phyloP scores from a whole-genome alignment of 768 basidiomycete species.

The Kwoniella botswanensis region DNA sequence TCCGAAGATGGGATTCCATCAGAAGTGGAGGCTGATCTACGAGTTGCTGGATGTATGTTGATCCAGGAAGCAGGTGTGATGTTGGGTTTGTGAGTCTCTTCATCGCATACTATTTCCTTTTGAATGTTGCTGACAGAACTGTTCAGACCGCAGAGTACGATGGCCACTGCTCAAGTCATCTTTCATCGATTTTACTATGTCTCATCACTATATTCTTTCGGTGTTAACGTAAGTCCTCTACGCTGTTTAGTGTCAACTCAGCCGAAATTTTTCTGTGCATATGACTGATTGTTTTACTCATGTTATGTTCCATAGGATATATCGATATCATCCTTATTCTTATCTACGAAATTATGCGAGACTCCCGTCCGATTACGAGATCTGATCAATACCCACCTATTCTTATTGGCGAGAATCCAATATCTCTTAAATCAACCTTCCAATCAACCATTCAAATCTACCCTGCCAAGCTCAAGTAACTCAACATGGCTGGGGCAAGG shows the following conservation, averaged over 20 bases:
- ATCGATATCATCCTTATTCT: slow-evolving; percentile 81
- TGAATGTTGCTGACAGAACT: not conserved
- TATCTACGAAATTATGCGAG: slow-evolving; percentile 96
- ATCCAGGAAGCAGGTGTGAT: slow-evolving; percentile 94
- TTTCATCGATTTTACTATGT: slow-evolving; percentile 98
- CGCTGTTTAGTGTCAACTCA: too few relatives aligned
- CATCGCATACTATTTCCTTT: not conserved
- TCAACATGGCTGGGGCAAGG: slow-evolving; percentile 64
- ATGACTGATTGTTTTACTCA: too few relatives aligned
- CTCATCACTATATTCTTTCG: slow-evolving; percentile 90
- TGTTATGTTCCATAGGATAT: too few relatives aligned
- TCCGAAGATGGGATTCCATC: slow-evolving; percentile 76
- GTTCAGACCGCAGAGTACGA: slow-evolving; percentile 84
- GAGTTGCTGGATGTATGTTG: slow-evolving; percentile 89
- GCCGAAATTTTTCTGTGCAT: too few relatives aligned
- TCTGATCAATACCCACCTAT: slow-evolving; percentile 90
- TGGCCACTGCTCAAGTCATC: slow-evolving; percentile 93
- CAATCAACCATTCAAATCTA: slow-evolving; percentile 37
- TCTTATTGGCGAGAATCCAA: slow-evolving; percentile 75
- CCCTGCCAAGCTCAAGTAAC: not conserved
- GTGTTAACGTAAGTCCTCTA: slow-evolving; percentile 73
- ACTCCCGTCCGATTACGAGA: slow-evolving; percentile 90
- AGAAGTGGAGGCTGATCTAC: slow-evolving; percentile 83
- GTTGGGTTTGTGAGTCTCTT: slow-evolving; percentile 74
- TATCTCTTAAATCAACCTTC: slow-evolving; percentile 64